Base-by-base conservation (phyloP, 148 eudicot species). In the Chenopodium suecicum region DNA sequence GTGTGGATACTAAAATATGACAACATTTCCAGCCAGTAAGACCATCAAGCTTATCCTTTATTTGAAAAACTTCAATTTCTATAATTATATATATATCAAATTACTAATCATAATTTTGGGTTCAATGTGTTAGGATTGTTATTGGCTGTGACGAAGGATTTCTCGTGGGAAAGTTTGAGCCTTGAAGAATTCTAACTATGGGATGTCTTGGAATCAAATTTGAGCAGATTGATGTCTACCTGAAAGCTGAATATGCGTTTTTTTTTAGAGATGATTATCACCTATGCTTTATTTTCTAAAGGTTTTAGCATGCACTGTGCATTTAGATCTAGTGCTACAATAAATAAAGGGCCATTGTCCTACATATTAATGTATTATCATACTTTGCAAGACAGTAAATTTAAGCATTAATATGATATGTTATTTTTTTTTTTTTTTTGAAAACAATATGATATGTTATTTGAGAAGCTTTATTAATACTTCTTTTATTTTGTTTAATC, bases 1-100 rank as follows among this genome's bases (percentile, higher is more conserved):
- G 86, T 86, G 47, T 88, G 90, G 90, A 78, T 82, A n/a, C 77
- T 83, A 65, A 86, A 80, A 17, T 78, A 62, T 68, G 84, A 74
- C 67, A 85, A 83, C 41, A 68, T 41, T 72, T 83, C 88, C 41
- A 78, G 76, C 58, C 70, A 83, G 89, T 87, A 87, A 83, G 84
- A 5, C 31, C 17, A 29, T 48, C 10, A 7, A 65, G 8, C 60
- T 63, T 29, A n/a, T 64, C n/a, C 70, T 54, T 19, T 12, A 11
- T 56, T 16, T 19, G 16, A 0, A 56, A 14, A 37, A 37, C 41
- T 4, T 14, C 4, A 17, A 56, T 5, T 56, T 56, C 27, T 27
- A 27, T 27, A 27, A 27, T 0, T 27, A 27, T 27, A 27, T 27
- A 27, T 27, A 27, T 27, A 27, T 2, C 62, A 56, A 56, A 56